Base-by-base conservation (phyloP, 1,139 yeast species). In the Zygosaccharomyces pseudobailii region DNA sequence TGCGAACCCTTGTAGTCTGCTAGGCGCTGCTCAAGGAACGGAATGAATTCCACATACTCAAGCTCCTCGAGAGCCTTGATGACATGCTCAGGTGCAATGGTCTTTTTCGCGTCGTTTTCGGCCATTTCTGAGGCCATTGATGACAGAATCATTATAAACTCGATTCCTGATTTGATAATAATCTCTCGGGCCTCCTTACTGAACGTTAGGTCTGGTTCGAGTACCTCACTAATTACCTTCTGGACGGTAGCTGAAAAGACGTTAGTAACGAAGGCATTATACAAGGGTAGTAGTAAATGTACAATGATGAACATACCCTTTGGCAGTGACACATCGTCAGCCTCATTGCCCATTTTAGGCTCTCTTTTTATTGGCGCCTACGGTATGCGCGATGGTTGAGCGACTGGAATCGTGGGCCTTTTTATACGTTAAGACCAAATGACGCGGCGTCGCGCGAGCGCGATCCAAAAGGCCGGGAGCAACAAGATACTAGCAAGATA, bases 81-180 rank as follows among this genome's bases (percentile, higher is more conserved):
- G 40, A 92, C 97, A 66, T 92, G 99, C 64, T 92, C 98, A 1
- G 96, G 85, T 1, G 97, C 96, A 45, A 92, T 92, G 6, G 99
- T 92, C 69, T 92, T 94, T 68, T 92, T 92, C 44, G 95, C 84
- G 63, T 92, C 98, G 60, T 86, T 86, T 62, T 92, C 98, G 1
- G 98, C 97, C 56, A 92, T 88, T 55, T 94, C 98, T 62, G 94
- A 90, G 51, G 94, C 86, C 68, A 89, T 96, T 3, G 96, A 87
- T 9, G 96, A 86, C 43, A 92, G 72, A 54, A 92, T 88, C 95
- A 92, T 92, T 51, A 94, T 85, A 63, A 92, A 92, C 68, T 89
- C 97, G 48, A 92, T 89, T 60, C 97, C 90, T 66, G 97, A 89
- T 65, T 92, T 97, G 40, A 95, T 92, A 40, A 92, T 79, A 46